Percentiles rank a stretch among this genome's conserved stretches.
phyloP scores from a whole-genome alignment of 768 basidiomycete species.

The Kwoniella dejecticola region DNA sequence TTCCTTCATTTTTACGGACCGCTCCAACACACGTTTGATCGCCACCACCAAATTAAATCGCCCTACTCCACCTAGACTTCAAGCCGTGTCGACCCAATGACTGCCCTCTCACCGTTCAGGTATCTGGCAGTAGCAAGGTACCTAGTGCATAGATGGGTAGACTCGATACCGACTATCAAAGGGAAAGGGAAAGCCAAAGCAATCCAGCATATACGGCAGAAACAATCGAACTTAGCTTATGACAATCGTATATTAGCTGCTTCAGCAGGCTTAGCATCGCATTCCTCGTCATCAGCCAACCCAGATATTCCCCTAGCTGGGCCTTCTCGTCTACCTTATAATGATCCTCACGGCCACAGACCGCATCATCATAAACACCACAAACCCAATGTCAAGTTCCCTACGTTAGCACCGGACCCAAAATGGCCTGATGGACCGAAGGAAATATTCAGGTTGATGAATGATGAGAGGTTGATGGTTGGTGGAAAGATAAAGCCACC shows the following conservation, averaged over 20 bases:
- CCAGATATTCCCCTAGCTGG: slow-evolving; percentile 17
- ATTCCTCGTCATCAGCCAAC: background rate
- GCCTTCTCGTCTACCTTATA: slow-evolving; percentile 10
- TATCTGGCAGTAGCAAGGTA: slow-evolving; percentile 51
- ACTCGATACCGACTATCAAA: slow-evolving; percentile 28
- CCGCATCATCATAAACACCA: background rate
- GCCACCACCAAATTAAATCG: background rate
- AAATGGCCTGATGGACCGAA: slow-evolving; percentile 33
- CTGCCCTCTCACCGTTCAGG: slow-evolving; percentile 50
- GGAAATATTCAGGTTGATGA: slow-evolving; percentile 62
- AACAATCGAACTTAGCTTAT: background rate
- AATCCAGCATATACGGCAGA: slow-evolving; percentile 1
- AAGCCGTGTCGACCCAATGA: slow-evolving; percentile 7
- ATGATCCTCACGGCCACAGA: background rate
- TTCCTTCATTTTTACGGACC: too few species aligned
- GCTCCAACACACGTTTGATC: slow-evolving; percentile 15
- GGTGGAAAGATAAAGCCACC: slow-evolving; percentile 70
- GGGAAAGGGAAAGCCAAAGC: slow-evolving; percentile 30
- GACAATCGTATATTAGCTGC: background rate
- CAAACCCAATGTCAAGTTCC: slow-evolving; percentile 10
- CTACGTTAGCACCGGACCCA: slow-evolving; percentile 35
- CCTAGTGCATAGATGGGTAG: slow-evolving; percentile 41
- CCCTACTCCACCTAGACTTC: background rate
- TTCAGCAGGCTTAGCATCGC: slow-evolving; percentile 4
- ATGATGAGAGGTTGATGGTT: slow-evolving; percentile 74